Base-by-base conservation (phyloP, 805 yeast genomes). In the Candida maesae region DNA sequence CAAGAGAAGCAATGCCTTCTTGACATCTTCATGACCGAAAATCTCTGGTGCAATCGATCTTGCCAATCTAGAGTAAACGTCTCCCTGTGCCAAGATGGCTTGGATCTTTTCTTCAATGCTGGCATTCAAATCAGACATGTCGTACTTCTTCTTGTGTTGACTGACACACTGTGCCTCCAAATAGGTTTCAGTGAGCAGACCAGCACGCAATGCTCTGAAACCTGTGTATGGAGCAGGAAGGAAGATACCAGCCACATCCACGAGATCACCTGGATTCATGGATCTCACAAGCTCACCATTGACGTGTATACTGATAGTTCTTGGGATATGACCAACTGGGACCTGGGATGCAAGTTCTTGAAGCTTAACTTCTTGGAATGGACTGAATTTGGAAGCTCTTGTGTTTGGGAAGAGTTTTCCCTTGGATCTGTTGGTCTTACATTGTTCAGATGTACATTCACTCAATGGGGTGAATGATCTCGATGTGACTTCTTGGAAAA, bases 181-280 rank as follows among this genome's bases (percentile, higher is more conserved):
- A 60, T 82, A 93, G 1, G 98, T 90, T 63, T 93, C 99, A 0
- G 99, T 93, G 45, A 93, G 69, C 43, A 93, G 66, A 12, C 99
- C 99, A 0, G 99, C 97, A 55, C 78, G 77, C 48, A 95, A 68
- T 2, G 98, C 99, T 56, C 81, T 78, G 71, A 84, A 90, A 0
- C 99, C 99, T 3, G 98, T 89, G 66, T 90, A 93, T 2, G 99
- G 98, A 35, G 89, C 69, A 1, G 99, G 99, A 68, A 95, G 67
- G 59, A 82, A 89, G 19, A 93, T 81, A 39, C 99, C 99, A 0
- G 95, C 74, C 27, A 91, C 79, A 60, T 93, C 98, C 25, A 89
- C 97, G 23, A 84, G 74, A 62, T 93, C 99, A 55, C 99, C 99
- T 1, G 99, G 98, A 47, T 81, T 78, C 70, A 87, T 73, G 11